These are phyloP conservation scores for Mycena olivaceomarginata DNA, from an alignment of 768 basidiomycete species.

Conservation along the genomic window DNA sequence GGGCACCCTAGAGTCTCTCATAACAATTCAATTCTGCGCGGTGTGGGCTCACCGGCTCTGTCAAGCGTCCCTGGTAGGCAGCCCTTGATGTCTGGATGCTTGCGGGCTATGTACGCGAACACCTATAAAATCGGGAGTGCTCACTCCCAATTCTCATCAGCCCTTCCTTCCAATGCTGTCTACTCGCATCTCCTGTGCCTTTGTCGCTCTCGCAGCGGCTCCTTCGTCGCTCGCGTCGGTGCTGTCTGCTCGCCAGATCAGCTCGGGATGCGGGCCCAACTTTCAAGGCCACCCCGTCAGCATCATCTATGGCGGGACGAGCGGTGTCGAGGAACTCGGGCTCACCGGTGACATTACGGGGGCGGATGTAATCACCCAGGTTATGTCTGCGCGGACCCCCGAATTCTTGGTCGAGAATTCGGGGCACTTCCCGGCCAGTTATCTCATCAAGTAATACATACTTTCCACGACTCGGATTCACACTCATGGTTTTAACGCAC, in stretches of 20 bases:
- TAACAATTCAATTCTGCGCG: background rate
- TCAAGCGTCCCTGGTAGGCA: background rate
- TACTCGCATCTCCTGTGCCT: constrained; percentile 7
- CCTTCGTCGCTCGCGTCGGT: constrained; percentile 3
- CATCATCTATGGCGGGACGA: background rate
- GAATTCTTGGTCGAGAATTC: constrained; percentile 36
- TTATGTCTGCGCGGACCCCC: background rate
- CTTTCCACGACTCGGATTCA: background rate
- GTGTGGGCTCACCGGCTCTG: constrained; percentile 9
- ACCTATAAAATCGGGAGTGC: background rate
- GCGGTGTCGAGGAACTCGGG: background rate
- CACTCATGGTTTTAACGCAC: background rate
- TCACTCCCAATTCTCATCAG: background rate
- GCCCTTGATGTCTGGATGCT: background rate
- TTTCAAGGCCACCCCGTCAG: constrained; percentile 9
- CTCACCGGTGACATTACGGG: background rate
- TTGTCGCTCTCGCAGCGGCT: background rate
- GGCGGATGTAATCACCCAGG: background rate
- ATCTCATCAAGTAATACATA: constrained; percentile 30
- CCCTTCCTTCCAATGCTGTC: background rate
- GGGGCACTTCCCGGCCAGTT: constrained; percentile 31
- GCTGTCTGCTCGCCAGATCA: constrained; percentile 45
- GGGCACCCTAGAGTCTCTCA: background rate
- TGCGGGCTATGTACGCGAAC: background rate
- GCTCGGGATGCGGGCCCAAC: constrained; percentile 11